These are phyloP conservation scores for Talaromyces stipitatus DNA, from an alignment of 495 filamentous ascomycete genomes.

Conservation along the genomic window DNA sequence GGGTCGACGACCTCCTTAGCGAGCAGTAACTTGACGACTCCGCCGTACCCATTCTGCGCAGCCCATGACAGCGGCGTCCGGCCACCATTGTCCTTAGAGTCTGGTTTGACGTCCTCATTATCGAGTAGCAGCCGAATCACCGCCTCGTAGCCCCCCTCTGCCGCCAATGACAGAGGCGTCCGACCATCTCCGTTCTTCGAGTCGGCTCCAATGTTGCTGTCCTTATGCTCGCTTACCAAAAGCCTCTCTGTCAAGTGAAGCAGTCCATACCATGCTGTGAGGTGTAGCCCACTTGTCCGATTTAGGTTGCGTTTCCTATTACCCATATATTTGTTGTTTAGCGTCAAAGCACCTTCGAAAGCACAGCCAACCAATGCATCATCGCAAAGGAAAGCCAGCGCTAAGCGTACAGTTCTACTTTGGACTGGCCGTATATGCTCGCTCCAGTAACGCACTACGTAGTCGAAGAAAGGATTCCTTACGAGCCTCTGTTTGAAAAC, in stretches of 20 bases:
- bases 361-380: too few species aligned
- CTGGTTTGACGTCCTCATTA: background rate
- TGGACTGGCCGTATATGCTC: constrained; percentile 11
- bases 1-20: too few species aligned
- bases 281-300: background rate
- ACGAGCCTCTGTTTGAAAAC: constrained; percentile 9
- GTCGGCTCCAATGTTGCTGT: constrained; percentile 10
- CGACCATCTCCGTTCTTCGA: constrained; percentile 19
- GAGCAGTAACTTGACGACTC: too few species aligned
- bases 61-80: constrained; percentile 19
- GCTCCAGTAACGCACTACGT: constrained; percentile 24
- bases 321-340: too few species aligned
- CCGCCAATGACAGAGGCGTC: constrained; percentile 30
- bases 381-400: too few species aligned
- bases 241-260: too few species aligned
- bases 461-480: constrained; percentile 18
- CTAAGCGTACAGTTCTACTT: too few species aligned
- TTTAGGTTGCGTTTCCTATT: too few species aligned
- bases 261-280: background rate
- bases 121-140: constrained; percentile 16
- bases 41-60: too few species aligned
- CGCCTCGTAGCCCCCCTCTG: constrained; percentile 15
- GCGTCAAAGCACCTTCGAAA: too few species aligned
- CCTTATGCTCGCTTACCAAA: too few species aligned
- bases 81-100: background rate